phyloP scores from a whole-genome alignment of 75 land plant genomes.

The Chamaecyparis obtusa region DNA sequence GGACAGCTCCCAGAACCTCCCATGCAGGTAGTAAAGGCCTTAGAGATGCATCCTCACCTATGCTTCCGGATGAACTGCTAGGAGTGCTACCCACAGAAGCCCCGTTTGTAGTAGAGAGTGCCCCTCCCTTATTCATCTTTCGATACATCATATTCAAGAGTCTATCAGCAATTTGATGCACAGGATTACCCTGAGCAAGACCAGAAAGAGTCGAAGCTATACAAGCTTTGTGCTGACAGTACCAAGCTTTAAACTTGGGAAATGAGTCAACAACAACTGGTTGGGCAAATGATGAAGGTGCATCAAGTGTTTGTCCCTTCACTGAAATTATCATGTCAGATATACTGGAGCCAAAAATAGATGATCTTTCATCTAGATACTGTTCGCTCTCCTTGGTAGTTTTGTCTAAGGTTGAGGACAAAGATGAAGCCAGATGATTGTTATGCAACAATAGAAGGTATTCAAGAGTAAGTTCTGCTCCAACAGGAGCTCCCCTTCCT shows the following conservation, averaged over 20 bases:
- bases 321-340: not conserved
- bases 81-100: constrained; percentile 33
- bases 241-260: constrained; percentile 75
- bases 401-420: constrained; percentile 10
- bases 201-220: constrained; percentile 80
- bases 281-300: constrained; percentile 15
- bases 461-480: constrained; percentile 47
- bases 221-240: constrained; percentile 75
- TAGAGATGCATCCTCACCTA: constrained; percentile 46
- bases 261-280: constrained; percentile 60
- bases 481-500: constrained; percentile 23
- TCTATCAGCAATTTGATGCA: constrained; percentile 73
- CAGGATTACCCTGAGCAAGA: constrained; percentile 53
- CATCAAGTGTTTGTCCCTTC: not conserved
- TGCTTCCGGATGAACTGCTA: constrained; percentile 34
- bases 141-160: constrained; percentile 69
- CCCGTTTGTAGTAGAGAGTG: constrained; percentile 17
- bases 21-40: constrained; percentile 72
- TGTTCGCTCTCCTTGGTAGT: constrained; percentile 11
- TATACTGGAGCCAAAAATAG: constrained; percentile 18
- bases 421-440: constrained; percentile 23
- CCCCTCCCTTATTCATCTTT: constrained; percentile 56
- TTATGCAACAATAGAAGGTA: constrained; percentile 51
- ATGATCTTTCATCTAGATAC: constrained; percentile 18
- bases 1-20: constrained; percentile 78